Evolutionary conservation across 2,329 filamentous ascomycete genomes (phyloP), one percentile per base, ranked within the genome.

Genomic region (Epichloe sp.): DNA sequence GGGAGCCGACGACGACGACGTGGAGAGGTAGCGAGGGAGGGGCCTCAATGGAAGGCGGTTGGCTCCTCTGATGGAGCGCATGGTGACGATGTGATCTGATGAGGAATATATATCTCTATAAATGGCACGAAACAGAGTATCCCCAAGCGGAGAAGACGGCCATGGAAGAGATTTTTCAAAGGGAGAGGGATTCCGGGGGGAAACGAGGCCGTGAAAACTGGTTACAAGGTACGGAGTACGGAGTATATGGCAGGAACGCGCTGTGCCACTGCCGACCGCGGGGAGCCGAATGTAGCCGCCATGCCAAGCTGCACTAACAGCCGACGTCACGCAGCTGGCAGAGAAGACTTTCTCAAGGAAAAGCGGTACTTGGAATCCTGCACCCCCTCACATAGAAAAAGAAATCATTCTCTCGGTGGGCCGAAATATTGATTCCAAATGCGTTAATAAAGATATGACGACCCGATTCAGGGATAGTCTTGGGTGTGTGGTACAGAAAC

Each of bases 1-100:
- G 48, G 68, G 62, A n/a, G 64, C 50, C 11, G 63, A 57, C 48
- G 65, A 63, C 4, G 42, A 44, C 43, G 50, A 34, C 15, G 62
- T 58, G 44, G 62, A 68, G 52, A 65, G 57, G 53, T 63, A 60
- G 46, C 65, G 72, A 65, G 67, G 66, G 66, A 68, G 64, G 47
- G 66, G 64, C 56, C 71, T 72, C 58, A 76, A 63, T 54, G 71
- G 71, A 56, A 74, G 68, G 57, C 74, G 71, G 54, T 70, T 72
- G 48, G 73, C 69, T 58, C 76, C 69, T 58, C 76, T 73, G 60
- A 80, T 68, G 56, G 77, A 76, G 60, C 77, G 75, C 78, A 81
- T 81, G 26, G 58, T 67, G 62, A 51, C 38, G 7, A 35, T 35
- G 3, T 47, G 26, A 31, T 35, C 10, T 31, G 26, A 21, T 40